phyloP scores from a whole-genome alignment of 2,329 filamentous ascomycete species.

The Shiraia bambusicola region DNA sequence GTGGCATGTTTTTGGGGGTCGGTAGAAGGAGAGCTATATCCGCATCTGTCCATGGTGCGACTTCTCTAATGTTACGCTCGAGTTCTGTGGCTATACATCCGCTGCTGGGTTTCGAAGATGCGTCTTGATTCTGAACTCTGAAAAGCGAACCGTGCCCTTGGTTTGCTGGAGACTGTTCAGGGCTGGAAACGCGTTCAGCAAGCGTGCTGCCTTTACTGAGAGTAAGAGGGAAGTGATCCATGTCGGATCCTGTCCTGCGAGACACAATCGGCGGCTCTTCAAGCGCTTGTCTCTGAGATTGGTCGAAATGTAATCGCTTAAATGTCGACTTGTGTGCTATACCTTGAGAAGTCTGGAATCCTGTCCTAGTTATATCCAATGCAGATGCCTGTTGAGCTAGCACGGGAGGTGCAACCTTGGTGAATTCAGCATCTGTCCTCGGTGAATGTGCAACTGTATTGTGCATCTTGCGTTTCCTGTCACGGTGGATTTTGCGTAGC shows the following conservation, averaged over 20 bases:
- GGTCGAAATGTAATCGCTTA: slow-evolving; percentile 12
- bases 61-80: slow-evolving; percentile 21
- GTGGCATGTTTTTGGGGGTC: neutral
- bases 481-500: slow-evolving; percentile 29
- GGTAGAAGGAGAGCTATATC: slow-evolving; percentile 8
- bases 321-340: slow-evolving; percentile 8
- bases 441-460: neutral
- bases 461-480: slow-evolving; percentile 11
- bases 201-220: slow-evolving; percentile 2
- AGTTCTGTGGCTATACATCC: neutral
- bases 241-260: slow-evolving; percentile 8
- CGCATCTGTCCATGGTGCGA: slow-evolving; percentile 28
- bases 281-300: neutral
- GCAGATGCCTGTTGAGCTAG: neutral
- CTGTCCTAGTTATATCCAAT: neutral
- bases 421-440: neutral
- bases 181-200: neutral
- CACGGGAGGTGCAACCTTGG: slow-evolving; percentile 19
- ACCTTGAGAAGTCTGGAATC: slow-evolving; percentile 1
- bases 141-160: neutral
- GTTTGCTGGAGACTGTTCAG: neutral
- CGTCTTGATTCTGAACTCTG: neutral
- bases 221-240: slow-evolving; percentile 5
- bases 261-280: slow-evolving; percentile 8
- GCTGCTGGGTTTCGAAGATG: slow-evolving; percentile 9